Conservation (phyloP, 352 stramenopile genomes). For the Globisporangium nagaii region DNA sequence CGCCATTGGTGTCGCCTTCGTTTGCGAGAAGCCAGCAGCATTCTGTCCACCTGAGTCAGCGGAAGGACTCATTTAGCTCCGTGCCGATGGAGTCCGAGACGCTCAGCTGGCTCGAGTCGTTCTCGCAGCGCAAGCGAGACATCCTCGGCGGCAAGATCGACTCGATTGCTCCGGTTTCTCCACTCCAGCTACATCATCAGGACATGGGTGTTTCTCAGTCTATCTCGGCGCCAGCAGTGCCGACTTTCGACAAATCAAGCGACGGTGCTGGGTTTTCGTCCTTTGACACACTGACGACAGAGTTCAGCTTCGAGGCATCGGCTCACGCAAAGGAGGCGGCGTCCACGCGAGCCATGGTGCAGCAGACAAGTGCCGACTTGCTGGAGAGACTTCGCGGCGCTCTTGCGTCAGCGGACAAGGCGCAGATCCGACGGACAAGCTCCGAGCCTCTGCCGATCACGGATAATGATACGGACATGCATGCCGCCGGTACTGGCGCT, state of each 20-base stretch:
- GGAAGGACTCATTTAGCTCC: slow-evolving; percentile 12
- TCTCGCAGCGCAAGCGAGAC: slow-evolving; percentile 58
- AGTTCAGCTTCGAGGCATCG: not conserved
- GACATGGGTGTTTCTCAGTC: not conserved
- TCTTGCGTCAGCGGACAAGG: slow-evolving; percentile 1
- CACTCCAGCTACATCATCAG: not conserved
- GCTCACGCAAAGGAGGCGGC: not conserved
- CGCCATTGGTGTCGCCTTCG: not conserved
- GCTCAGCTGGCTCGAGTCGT: slow-evolving; percentile 57
- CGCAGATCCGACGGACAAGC: not conserved
- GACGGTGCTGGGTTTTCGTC: not conserved
- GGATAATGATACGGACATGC: not conserved
- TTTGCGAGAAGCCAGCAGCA: not conserved
- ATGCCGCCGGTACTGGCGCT: too few relatives aligned
- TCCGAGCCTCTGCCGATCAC: slow-evolving; percentile 11
- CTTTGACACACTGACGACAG: not conserved
- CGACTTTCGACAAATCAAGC: not conserved
- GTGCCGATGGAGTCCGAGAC: slow-evolving; percentile 27
- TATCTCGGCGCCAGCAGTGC: not conserved
- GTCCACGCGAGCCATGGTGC: not conserved
- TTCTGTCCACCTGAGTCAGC: not conserved
- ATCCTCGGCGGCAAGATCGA: slow-evolving; percentile 41
- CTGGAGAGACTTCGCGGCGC: slow-evolving; percentile 4
- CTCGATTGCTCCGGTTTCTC: slow-evolving; percentile 8
- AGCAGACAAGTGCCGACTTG: slow-evolving; percentile 7